These are phyloP conservation scores for Claviceps citrina DNA, from an alignment of 2,329 filamentous ascomycete genomes.

Conservation along the genomic window DNA sequence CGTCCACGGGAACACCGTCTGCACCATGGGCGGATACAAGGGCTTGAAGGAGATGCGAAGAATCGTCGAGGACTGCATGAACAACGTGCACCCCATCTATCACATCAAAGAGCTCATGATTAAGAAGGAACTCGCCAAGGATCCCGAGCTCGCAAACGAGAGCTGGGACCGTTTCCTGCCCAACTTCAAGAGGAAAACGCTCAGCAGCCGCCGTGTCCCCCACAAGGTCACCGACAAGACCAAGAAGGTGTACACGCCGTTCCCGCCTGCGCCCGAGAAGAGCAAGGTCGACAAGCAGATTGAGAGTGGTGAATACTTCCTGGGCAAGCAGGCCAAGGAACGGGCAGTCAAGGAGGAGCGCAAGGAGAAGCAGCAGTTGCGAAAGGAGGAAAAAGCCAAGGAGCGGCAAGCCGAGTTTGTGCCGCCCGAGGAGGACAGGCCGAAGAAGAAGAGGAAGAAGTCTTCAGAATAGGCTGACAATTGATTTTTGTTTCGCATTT, in stretches of 20 bases:
- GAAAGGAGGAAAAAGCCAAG: slow-evolving; percentile 76
- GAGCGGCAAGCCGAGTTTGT: slow-evolving; percentile 77
- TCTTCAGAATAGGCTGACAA: slow-evolving; percentile 14
- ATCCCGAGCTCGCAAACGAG: slow-evolving; percentile 71
- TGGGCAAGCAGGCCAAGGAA: slow-evolving; percentile 85
- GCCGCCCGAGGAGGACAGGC: slow-evolving; percentile 61
- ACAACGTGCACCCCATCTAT: slow-evolving; percentile 93
- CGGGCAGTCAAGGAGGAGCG: slow-evolving; percentile 64
- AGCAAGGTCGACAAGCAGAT: slow-evolving; percentile 98
- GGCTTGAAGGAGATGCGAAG: slow-evolving; percentile 83
- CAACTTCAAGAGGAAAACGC: slow-evolving; percentile 87
- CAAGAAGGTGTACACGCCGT: slow-evolving; percentile 92
- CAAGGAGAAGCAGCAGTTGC: slow-evolving; percentile 69
- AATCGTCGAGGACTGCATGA: slow-evolving; percentile 90
- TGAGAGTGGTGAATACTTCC: slow-evolving; percentile 92
- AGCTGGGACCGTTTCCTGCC: slow-evolving; percentile 94
- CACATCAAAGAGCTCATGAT: slow-evolving; percentile 67
- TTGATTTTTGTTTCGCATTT: neutral
- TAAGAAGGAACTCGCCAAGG: slow-evolving; percentile 79
- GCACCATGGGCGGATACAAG: slow-evolving; percentile 82
- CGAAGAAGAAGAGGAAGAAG: slow-evolving; percentile 51
- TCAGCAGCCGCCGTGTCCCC: slow-evolving; percentile 70
- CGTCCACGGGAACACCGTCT: slow-evolving; percentile 92
- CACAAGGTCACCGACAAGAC: slow-evolving; percentile 80
- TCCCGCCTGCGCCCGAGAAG: slow-evolving; percentile 93